phyloP scores from a whole-genome alignment of 176 grass and related monocot species.

The Oryza coarctata region DNA sequence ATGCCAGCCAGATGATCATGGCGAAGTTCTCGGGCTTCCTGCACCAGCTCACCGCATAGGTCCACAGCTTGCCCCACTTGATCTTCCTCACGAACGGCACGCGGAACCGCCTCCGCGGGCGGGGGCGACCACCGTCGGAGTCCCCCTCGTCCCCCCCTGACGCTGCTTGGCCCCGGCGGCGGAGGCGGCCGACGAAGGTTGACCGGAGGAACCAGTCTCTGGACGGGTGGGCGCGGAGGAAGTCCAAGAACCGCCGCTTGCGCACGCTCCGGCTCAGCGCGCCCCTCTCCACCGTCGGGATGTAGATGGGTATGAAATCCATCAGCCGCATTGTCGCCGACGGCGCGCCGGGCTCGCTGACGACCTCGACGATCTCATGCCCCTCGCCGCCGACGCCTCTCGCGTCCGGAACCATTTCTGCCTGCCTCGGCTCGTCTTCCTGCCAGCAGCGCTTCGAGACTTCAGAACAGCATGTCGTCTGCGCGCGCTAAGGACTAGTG shows the following conservation, averaged over 20 bases:
- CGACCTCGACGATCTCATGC: slow-evolving; percentile 42
- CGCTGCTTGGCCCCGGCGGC: slow-evolving; percentile 15
- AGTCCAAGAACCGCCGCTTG: slow-evolving; percentile 69
- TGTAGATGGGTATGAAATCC: slow-evolving; percentile 81
- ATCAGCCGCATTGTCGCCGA: slow-evolving; percentile 41
- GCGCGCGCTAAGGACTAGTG: background rate
- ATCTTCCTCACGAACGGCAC: slow-evolving; percentile 77
- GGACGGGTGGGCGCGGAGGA: slow-evolving; percentile 73
- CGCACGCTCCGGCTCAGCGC: slow-evolving; percentile 30
- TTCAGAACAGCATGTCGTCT: slow-evolving; percentile 4
- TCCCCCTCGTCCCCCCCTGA: background rate
- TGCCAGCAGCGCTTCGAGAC: background rate
- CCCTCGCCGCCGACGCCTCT: background rate
- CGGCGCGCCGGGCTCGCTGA: slow-evolving; percentile 1
- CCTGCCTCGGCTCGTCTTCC: background rate
- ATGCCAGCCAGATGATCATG: slow-evolving; percentile 69
- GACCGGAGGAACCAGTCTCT: slow-evolving; percentile 76
- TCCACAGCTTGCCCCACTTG: slow-evolving; percentile 54
- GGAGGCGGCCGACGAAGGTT: slow-evolving; percentile 57
- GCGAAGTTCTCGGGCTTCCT: slow-evolving; percentile 70
- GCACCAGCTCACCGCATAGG: slow-evolving; percentile 72
- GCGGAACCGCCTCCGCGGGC: slow-evolving; percentile 40
- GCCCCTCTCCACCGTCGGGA: slow-evolving; percentile 54
- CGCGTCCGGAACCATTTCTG: slow-evolving; percentile 33
- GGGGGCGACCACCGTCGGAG: background rate